Conservation (phyloP, 495 filamentous ascomycete genomes). For the Glarea lozoyensis region DNA sequence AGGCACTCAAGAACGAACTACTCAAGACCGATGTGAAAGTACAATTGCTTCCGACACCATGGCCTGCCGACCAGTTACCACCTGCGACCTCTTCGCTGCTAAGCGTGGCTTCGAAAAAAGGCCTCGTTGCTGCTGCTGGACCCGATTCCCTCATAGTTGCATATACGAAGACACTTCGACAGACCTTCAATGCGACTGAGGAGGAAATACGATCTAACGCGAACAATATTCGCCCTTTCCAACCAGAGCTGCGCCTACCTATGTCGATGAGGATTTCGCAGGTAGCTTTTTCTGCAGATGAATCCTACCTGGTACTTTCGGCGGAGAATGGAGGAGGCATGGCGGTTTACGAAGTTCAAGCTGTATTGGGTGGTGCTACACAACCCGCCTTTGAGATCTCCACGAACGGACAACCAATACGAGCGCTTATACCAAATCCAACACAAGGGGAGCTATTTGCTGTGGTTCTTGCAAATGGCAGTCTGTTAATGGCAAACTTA, state of each 20-base stretch:
- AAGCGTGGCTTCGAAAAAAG: slow-evolving; percentile 69
- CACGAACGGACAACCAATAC: slow-evolving; percentile 65
- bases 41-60: slow-evolving; percentile 67
- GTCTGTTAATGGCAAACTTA: slow-evolving; percentile 76
- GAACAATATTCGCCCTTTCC: slow-evolving; percentile 60
- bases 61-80: slow-evolving; percentile 66
- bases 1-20: slow-evolving; percentile 65
- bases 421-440: slow-evolving; percentile 76
- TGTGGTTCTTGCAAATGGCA: slow-evolving; percentile 68
- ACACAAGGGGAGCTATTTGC: slow-evolving; percentile 59
- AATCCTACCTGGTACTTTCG: slow-evolving; percentile 72
- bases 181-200: slow-evolving; percentile 55
- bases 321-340: slow-evolving; percentile 77
- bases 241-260: slow-evolving; percentile 61
- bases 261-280: slow-evolving; percentile 75
- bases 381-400: slow-evolving; percentile 60
- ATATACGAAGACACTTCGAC: slow-evolving; percentile 66
- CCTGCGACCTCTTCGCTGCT: slow-evolving; percentile 75
- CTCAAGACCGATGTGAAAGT: slow-evolving; percentile 74
- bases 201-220: too few relatives aligned
- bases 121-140: slow-evolving; percentile 78
- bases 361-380: slow-evolving; percentile 54
- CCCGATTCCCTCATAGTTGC: slow-evolving; percentile 72
- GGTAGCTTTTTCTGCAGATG: slow-evolving; percentile 79
- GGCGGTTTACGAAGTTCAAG: slow-evolving; percentile 67